Percentiles rank a stretch among this genome's conserved stretches.
Conservation (phyloP, 371 early-diverging fungal species). For the Mortierella sp. region DNA sequence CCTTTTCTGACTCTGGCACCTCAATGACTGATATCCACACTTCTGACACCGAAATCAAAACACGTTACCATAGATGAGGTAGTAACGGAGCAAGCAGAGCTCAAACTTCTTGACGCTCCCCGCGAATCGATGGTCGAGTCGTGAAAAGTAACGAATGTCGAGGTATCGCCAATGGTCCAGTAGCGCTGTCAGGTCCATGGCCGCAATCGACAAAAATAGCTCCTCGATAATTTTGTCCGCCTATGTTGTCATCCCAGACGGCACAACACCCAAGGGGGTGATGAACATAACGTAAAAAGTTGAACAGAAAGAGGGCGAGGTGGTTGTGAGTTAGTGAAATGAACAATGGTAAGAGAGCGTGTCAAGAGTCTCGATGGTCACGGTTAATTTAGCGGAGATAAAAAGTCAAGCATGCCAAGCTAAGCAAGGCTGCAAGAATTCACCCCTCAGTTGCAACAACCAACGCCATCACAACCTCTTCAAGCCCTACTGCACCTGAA, state of each 20-base stretch:
- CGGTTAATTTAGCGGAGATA: background rate
- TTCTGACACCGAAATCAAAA: no score
- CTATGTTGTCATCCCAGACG: constrained; percentile 37
- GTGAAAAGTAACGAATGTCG: constrained; percentile 76
- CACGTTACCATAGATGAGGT: constrained; percentile 70
- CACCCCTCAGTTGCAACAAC: no score
- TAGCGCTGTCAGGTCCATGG: constrained; percentile 70
- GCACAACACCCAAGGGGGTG: background rate
- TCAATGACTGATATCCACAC: background rate
- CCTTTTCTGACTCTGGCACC: no score
- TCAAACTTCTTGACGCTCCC: constrained; percentile 76
- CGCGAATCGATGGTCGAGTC: constrained; percentile 74
- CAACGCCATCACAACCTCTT: no score
- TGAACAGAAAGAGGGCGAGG: no score
- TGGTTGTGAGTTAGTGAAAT: no score
- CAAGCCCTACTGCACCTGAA: constrained; percentile 61
- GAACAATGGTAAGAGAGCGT: no score
- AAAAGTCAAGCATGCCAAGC: background rate
- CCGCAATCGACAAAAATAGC: constrained; percentile 63
- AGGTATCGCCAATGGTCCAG: constrained; percentile 77
- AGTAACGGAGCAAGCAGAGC: constrained; percentile 71
- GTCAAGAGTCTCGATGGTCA: background rate
- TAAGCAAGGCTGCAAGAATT: background rate
- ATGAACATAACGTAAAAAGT: no score
- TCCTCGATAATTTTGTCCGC: constrained; percentile 79